Evolutionary conservation across 805 yeast genomes (phyloP).

Genomic region (Lipomyces chichibuensis): DNA sequence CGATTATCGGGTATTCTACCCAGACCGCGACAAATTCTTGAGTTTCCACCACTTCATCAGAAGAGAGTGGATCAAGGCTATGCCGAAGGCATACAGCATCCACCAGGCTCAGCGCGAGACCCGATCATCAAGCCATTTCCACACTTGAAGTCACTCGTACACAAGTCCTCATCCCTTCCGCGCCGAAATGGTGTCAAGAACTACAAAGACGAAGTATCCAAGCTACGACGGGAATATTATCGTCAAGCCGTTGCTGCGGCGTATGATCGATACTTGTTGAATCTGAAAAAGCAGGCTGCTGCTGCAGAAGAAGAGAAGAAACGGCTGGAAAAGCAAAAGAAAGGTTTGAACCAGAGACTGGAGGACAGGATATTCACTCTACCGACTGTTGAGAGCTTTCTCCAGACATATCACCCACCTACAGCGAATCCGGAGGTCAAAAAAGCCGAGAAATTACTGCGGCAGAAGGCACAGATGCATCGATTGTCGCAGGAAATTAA

Average conservation of each 20-base stretch:
- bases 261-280: conserved; percentile 7
- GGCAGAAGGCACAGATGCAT: conserved; percentile 5
- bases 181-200: not conserved
- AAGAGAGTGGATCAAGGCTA: conserved; percentile 12
- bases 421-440: not conserved
- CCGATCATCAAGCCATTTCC: conserved; percentile 19
- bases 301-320: conserved; percentile 3
- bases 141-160: conserved; percentile 12
- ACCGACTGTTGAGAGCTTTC: conserved; percentile 21
- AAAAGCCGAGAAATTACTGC: conserved; percentile 6
- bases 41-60: conserved; percentile 11
- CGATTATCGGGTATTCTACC: conserved; percentile 21
- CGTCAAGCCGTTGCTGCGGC: conserved; percentile 10
- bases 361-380: conserved; percentile 21
- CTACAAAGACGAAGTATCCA: conserved; percentile 9
- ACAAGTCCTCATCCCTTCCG: conserved; percentile 13
- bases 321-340: conserved; percentile 9
- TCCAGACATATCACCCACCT: conserved; percentile 21
- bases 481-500: not conserved
- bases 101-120: conserved; percentile 15
- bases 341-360: conserved; percentile 6
- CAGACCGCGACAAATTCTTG: conserved; percentile 14
- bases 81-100: conserved; percentile 18
- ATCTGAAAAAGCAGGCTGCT: conserved; percentile 1
- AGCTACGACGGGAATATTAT: conserved; percentile 17